Base-by-base conservation (phyloP, 1,284 basidiomycete genomes). In the Pseudozyma sp. region DNA sequence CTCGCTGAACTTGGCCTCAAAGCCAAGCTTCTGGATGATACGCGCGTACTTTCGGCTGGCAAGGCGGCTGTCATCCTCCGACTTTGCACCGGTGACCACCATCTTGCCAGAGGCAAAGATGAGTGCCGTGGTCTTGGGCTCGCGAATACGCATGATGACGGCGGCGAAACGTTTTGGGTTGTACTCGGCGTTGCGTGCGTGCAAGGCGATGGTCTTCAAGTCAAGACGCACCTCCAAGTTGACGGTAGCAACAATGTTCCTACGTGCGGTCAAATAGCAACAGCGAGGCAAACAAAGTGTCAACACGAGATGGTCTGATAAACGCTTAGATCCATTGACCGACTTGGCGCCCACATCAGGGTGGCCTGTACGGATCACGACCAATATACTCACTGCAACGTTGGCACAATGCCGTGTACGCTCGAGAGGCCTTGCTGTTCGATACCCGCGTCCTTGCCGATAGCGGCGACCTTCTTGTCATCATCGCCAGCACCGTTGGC, bases 131-230 rank as follows among this genome's bases (percentile, higher is more conserved):
- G 97, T 99, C 89, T 99, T 99, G 62, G 97, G 97, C 82, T 99
- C 96, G 80, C 97, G 94, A 84, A 99, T 99, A 87, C 97, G 94
- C 97, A 99, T 99, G 87, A 99, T 99, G 75, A 99, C 97, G 68
- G 97, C 97, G 76, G 97, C 97, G 87, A 99, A 99, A 91, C 97
- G 95, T 94, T 99, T 99, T 50, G 97, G 97, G 85, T 98, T 99
- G 87, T 99, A 99, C 87, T 99, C 97, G 44, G 97, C 97, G 86
- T 99, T 99, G 72, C 97, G 89, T 0, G 97, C 97, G 81, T 99
- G 97, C 69, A 99, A 86, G 17, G 96, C 96, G 74, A 99, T 99
- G 53, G 97, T 99, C 89, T 99, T 99, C 68, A 99, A 87, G 85
- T 99, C 97, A 62, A 99, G 88, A 42, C 95, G 90, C 77, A 94